Conservation (phyloP, 2,329 filamentous ascomycete species). For the Phyllosticta paracitricarpa region DNA sequence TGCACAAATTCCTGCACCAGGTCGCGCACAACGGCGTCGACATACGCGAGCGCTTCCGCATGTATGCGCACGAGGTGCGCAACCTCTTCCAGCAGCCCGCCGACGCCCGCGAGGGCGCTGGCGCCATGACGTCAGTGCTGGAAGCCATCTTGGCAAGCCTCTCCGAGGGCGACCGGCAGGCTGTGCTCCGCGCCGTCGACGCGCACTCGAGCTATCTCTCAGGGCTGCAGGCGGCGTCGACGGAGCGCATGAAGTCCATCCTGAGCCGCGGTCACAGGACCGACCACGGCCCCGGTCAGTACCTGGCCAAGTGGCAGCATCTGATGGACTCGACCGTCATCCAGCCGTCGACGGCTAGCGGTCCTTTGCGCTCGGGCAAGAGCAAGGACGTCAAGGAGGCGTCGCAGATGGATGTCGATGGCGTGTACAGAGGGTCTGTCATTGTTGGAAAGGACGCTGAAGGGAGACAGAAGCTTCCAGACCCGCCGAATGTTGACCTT, state of each 20-base stretch:
- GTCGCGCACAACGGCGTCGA: conserved; percentile 58
- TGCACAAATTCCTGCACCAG: conserved; percentile 63
- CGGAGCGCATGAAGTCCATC: conserved; percentile 46
- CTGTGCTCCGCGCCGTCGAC: conserved; percentile 46
- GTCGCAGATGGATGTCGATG: conserved; percentile 25
- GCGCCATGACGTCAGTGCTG: conserved; percentile 33
- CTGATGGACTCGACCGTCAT: conserved; percentile 61
- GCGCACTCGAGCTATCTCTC: conserved; percentile 52
- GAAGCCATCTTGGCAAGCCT: conserved; percentile 38
- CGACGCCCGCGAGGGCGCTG: conserved; percentile 23
- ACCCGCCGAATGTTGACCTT: conserved; percentile 20
- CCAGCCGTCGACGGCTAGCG: conserved; percentile 47
- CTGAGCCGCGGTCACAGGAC: conserved; percentile 29
- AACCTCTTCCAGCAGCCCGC: conserved; percentile 41
- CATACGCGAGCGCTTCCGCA: conserved; percentile 49
- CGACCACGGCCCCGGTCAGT: conserved; percentile 50
- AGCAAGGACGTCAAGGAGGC: conserved; percentile 27
- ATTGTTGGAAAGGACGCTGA: conserved; percentile 15
- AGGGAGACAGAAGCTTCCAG: conserved; percentile 18
- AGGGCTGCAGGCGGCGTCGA: conserved; percentile 45
- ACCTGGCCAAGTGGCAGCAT: conserved; percentile 61
- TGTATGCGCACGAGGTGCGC: conserved; percentile 50
- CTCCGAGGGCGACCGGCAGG: conserved; percentile 34
- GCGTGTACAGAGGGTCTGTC: conserved; percentile 19
- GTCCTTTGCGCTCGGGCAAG: conserved; percentile 39